phyloP scores from a whole-genome alignment of 1,284 basidiomycete genomes.

The Mixia osmundae region DNA sequence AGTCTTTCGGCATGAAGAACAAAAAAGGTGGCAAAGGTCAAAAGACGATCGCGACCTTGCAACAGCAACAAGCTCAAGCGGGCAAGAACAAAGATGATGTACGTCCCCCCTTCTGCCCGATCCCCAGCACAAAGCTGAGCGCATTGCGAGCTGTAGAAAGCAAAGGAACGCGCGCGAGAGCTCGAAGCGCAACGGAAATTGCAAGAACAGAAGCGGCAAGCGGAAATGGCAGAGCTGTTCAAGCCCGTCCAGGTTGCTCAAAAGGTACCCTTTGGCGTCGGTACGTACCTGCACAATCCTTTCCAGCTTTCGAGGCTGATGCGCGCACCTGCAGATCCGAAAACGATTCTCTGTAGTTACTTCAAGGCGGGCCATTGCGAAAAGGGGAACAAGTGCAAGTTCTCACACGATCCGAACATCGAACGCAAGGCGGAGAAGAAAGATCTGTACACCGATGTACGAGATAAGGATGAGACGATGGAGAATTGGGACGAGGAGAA shows the following conservation, averaged over 20 bases:
- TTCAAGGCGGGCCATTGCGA: constrained; percentile 67
- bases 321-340: constrained; percentile 36
- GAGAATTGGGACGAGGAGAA: constrained; percentile 95
- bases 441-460: constrained; percentile 74
- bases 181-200: constrained; percentile 42
- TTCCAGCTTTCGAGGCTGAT: neutral
- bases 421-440: constrained; percentile 86
- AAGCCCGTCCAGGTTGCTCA: constrained; percentile 22
- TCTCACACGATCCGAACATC: constrained; percentile 74
- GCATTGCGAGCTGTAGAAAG: constrained; percentile 21
- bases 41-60: constrained; percentile 54
- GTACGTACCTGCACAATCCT: constrained; percentile 17
- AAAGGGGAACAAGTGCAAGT: constrained; percentile 35
- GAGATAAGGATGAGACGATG: constrained; percentile 84
- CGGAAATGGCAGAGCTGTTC: constrained; percentile 53
- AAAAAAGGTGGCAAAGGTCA: constrained; percentile 89
- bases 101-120: constrained; percentile 10
- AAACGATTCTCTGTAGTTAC: constrained; percentile 67
- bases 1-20: constrained; percentile 13
- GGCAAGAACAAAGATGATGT: constrained; percentile 50
- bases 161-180: constrained; percentile 65
- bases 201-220: constrained; percentile 31
- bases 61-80: constrained; percentile 38
- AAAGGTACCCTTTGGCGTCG: constrained; percentile 53
- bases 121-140: constrained; percentile 11